These are phyloP conservation scores for Nyssa sinensis DNA, from an alignment of 148 eudicot species.

Conservation along the genomic window DNA sequence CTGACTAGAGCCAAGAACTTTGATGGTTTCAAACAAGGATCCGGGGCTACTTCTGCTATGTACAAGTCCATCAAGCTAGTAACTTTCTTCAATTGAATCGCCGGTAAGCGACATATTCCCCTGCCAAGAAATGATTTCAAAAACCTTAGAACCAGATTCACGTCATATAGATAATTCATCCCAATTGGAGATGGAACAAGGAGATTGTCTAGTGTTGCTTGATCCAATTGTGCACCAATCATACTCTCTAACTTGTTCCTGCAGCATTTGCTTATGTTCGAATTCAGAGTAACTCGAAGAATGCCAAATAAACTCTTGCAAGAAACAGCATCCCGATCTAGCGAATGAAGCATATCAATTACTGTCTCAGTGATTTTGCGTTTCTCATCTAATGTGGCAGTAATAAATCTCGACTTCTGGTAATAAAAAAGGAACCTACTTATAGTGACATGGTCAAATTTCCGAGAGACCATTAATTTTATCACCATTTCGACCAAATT, in stretches of 20 bases:
- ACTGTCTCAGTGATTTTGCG: slow-evolving; percentile 44
- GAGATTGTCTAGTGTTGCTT: slow-evolving; percentile 67
- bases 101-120: slow-evolving; percentile 22
- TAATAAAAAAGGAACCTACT: slow-evolving; percentile 68
- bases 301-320: slow-evolving; percentile 57
- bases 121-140: slow-evolving; percentile 46
- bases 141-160: slow-evolving; percentile 62
- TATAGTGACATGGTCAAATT: slow-evolving; percentile 46
- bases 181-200: slow-evolving; percentile 61
- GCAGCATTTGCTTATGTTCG: slow-evolving; percentile 30
- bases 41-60: slow-evolving; percentile 83
- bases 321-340: slow-evolving; percentile 42
- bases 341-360: slow-evolving; percentile 36
- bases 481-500: slow-evolving; percentile 31
- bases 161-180: slow-evolving; percentile 53
- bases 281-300: slow-evolving; percentile 36
- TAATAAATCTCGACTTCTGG: slow-evolving; percentile 49
- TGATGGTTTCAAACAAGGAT: slow-evolving; percentile 59
- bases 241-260: slow-evolving; percentile 51
- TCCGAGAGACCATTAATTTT: slow-evolving; percentile 44
- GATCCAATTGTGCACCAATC: slow-evolving; percentile 63
- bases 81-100: slow-evolving; percentile 44
- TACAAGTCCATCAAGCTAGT: slow-evolving; percentile 57
- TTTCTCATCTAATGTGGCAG: slow-evolving; percentile 44
- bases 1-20: slow-evolving; percentile 58